Percentiles rank a stretch among this genome's conserved stretches.
phyloP scores from a whole-genome alignment of 495 filamentous ascomycete genomes.

The Lepidopterella palustris region DNA sequence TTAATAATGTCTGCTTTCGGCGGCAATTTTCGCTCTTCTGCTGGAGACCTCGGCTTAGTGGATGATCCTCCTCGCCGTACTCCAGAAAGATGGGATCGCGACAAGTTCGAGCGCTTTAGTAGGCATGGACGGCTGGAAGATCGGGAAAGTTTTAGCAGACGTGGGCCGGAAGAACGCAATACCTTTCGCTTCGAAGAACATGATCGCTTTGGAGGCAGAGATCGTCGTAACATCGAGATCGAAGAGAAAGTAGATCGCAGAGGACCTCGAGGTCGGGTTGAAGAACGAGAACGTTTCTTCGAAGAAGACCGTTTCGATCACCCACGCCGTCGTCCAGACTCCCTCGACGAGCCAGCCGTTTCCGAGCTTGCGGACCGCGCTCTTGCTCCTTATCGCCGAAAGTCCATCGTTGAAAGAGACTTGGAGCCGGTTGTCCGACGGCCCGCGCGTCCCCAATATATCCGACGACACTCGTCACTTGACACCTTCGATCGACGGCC shows the following conservation, averaged over 20 bases:
- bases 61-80: constrained; percentile 21
- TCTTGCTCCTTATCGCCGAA: constrained; percentile 35
- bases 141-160: constrained; percentile 5
- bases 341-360: constrained; percentile 33
- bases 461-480: constrained; percentile 61
- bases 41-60: constrained; percentile 30
- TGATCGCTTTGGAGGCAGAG: constrained; percentile 27
- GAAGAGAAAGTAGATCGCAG: constrained; percentile 31
- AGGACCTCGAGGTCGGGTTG: constrained; percentile 38
- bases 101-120: constrained; percentile 34
- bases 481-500: constrained; percentile 69
- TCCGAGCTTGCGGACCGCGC: constrained; percentile 35
- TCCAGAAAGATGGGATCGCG: constrained; percentile 36
- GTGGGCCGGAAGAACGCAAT: constrained; percentile 25
- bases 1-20: constrained; percentile 12
- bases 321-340: constrained; percentile 41
- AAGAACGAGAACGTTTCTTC: constrained; percentile 44
- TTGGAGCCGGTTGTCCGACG: constrained; percentile 42
- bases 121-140: not conserved
- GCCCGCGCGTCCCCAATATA: constrained; percentile 49
- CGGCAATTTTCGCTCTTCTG: constrained; percentile 24
- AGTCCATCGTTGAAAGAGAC: constrained; percentile 36
- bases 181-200: constrained; percentile 34
- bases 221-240: constrained; percentile 32
- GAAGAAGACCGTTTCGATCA: constrained; percentile 53